Conservation (phyloP, 2,329 filamentous ascomycete species). For the Penicillium psychrosexuale region DNA sequence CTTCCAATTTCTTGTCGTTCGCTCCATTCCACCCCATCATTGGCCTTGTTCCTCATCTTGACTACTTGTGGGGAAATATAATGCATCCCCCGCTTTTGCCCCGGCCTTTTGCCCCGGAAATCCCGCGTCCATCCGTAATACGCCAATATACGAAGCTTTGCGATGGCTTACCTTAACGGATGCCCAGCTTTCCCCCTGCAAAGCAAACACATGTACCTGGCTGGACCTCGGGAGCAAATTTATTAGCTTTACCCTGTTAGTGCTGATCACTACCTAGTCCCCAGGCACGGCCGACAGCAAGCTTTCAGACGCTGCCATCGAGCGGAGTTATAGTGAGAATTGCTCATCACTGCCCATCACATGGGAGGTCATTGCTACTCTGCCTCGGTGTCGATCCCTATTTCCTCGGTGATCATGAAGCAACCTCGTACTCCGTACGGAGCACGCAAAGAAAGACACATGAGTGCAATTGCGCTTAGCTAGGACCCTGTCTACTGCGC, state of each 20-base stretch:
- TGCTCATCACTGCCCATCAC: constrained; percentile 3
- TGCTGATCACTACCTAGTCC: constrained; percentile 4
- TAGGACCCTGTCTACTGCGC: neutral
- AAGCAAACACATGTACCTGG: constrained; percentile 6
- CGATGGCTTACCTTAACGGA: neutral
- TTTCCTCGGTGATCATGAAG: constrained; percentile 4
- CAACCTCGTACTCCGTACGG: neutral
- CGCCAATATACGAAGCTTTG: constrained; percentile 3
- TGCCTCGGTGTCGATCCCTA: constrained; percentile 11
- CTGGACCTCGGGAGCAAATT: constrained; percentile 2
- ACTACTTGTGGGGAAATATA: neutral
- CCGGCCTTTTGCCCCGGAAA: neutral
- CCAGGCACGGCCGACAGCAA: neutral
- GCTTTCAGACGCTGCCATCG: neutral
- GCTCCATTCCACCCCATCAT: neutral
- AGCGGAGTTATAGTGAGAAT: constrained; percentile 3
- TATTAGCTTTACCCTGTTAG: neutral
- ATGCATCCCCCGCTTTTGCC: neutral
- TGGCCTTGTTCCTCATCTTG: neutral
- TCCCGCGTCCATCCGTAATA: neutral
- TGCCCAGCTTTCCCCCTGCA: neutral
- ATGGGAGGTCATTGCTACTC: neutral
- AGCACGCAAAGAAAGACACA: neutral
- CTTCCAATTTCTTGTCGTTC: neutral
- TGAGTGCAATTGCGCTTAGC: constrained; percentile 2